phyloP scores from a whole-genome alignment of 208 protist genomes.

The Leishmania arabica region DNA sequence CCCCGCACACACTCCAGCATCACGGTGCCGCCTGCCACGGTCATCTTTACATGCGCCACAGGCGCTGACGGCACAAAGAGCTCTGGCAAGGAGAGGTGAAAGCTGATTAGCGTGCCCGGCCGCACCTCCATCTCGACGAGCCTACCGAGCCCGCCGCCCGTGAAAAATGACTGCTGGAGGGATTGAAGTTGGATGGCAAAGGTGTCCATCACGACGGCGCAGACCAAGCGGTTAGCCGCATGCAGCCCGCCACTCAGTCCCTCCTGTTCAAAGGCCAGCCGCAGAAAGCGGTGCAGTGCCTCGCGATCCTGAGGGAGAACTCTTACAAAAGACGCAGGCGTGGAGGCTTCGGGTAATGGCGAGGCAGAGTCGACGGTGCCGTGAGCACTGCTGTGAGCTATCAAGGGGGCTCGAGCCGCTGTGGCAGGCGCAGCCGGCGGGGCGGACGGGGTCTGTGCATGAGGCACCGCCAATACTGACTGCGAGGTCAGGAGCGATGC shows the following conservation, averaged over 20 bases:
- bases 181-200: slow-evolving; percentile 48
- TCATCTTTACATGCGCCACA: slow-evolving; percentile 38
- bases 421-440: neutral
- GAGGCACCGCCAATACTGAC: neutral
- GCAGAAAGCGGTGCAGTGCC: slow-evolving; percentile 48
- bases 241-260: slow-evolving; percentile 63
- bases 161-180: slow-evolving; percentile 50
- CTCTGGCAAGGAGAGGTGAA: slow-evolving; percentile 32
- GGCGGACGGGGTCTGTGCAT: neutral
- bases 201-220: slow-evolving; percentile 64
- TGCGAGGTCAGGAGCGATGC: slow-evolving; percentile 14
- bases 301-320: slow-evolving; percentile 44
- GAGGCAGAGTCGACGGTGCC: neutral
- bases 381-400: neutral
- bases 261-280: slow-evolving; percentile 39
- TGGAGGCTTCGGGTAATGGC: neutral
- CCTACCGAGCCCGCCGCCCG: slow-evolving; percentile 38
- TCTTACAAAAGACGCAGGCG: neutral
- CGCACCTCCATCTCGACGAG: slow-evolving; percentile 53
- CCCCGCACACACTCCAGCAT: slow-evolving; percentile 49
- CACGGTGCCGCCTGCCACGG: slow-evolving; percentile 42
- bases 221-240: slow-evolving; percentile 57
- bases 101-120: slow-evolving; percentile 60
- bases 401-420: neutral
- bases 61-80: slow-evolving; percentile 4